Percentiles rank a stretch among this genome's conserved stretches.
Conservation (phyloP, 441 rosid genomes). For the Brassica hybrid region DNA sequence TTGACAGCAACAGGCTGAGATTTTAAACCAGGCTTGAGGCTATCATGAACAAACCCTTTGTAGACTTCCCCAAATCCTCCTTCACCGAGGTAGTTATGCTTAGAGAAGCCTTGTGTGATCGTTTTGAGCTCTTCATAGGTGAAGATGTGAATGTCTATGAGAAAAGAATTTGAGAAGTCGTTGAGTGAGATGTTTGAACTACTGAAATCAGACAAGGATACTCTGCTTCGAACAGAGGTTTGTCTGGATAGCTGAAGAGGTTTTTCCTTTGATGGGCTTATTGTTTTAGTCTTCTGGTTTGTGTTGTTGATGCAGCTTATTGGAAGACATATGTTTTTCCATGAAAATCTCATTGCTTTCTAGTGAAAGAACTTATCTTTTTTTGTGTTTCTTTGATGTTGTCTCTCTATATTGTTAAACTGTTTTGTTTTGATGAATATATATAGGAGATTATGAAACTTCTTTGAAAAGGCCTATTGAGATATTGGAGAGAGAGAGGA, state of each 20-base stretch:
- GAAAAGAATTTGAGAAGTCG: constrained; percentile 41
- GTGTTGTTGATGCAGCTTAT: constrained; percentile 44
- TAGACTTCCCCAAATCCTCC: constrained; percentile 92
- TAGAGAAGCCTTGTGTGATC: constrained; percentile 62
- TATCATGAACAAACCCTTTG: constrained; percentile 79
- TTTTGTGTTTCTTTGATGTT: constrained; percentile 18
- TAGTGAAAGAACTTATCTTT: constrained; percentile 15
- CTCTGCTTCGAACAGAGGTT: constrained; percentile 43
- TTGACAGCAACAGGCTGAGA: constrained; percentile 88
- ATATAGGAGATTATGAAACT: constrained; percentile 37
- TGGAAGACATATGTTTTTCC: constrained; percentile 44
- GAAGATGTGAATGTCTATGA: constrained; percentile 61
- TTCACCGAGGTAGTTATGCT: constrained; percentile 70
- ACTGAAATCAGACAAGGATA: constrained; percentile 68
- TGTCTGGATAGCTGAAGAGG: constrained; percentile 36
- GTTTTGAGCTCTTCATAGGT: constrained; percentile 59
- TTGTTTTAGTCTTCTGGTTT: constrained; percentile 28
- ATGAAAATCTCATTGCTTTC: constrained; percentile 41
- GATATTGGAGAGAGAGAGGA: constrained; percentile 2
- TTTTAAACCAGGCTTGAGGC: constrained; percentile 62
- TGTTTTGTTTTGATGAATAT: constrained; percentile 18
- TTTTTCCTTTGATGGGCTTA: constrained; percentile 39
- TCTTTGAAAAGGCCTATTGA: constrained; percentile 14
- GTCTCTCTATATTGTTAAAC: constrained; percentile 16
- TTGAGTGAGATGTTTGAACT: constrained; percentile 51